Percentiles rank a stretch among this genome's conserved stretches.
Conservation (phyloP, 2,329 filamentous ascomycete genomes). For the Verticillium isaacii region DNA sequence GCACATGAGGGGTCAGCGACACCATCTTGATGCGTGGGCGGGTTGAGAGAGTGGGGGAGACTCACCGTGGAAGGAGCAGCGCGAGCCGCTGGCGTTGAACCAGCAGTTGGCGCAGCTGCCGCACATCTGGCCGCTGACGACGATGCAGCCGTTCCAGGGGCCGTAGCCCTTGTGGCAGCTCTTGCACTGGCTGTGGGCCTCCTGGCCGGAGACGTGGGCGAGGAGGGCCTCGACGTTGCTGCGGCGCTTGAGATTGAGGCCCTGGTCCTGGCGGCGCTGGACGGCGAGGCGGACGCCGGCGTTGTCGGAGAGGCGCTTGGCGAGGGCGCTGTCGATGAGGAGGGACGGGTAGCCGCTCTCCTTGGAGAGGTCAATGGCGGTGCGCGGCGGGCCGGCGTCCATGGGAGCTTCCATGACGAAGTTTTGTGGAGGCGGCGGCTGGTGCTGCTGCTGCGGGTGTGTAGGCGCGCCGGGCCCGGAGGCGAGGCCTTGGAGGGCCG, state of each 20-base stretch:
- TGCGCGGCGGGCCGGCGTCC: slow-evolving; percentile 15
- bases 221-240: slow-evolving; percentile 58
- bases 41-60: slow-evolving; percentile 1
- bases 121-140: slow-evolving; percentile 56
- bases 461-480: slow-evolving; percentile 8
- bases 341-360: slow-evolving; percentile 42
- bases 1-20: not conserved
- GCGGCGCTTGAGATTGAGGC: slow-evolving; percentile 49
- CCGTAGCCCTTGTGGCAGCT: slow-evolving; percentile 58
- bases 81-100: slow-evolving; percentile 56
- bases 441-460: slow-evolving; percentile 12
- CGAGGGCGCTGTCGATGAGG: slow-evolving; percentile 48
- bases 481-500: slow-evolving; percentile 19
- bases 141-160: slow-evolving; percentile 54
- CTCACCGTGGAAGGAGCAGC: slow-evolving; percentile 58
- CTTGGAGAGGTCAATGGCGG: slow-evolving; percentile 42
- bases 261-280: slow-evolving; percentile 49
- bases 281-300: slow-evolving; percentile 42
- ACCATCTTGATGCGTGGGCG: not conserved
- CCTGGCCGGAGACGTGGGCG: slow-evolving; percentile 49
- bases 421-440: slow-evolving; percentile 2
- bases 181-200: slow-evolving; percentile 46
- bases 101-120: slow-evolving; percentile 60
- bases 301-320: slow-evolving; percentile 47
- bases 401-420: slow-evolving; percentile 14